phyloP scores from a whole-genome alignment of 495 filamentous ascomycete genomes.

The Copromyces sp. region DNA sequence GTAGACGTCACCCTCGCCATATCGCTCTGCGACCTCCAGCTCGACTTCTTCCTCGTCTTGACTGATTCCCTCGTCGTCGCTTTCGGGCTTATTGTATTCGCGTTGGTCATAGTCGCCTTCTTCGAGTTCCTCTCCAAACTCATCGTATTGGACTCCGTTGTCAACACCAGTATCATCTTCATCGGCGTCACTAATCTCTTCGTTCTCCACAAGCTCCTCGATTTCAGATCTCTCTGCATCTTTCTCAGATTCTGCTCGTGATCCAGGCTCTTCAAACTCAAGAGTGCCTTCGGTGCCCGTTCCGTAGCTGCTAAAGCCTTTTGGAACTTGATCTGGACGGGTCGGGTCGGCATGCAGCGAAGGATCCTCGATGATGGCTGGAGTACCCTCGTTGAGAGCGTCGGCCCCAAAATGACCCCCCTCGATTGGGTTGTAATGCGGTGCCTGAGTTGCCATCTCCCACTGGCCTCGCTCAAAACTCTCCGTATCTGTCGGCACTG shows the following conservation, averaged over 20 bases:
- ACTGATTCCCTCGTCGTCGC: slow-evolving; percentile 25
- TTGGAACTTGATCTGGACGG: slow-evolving; percentile 7
- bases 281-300: not conserved
- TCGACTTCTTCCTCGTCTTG: slow-evolving; percentile 32
- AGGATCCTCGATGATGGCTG: slow-evolving; percentile 1
- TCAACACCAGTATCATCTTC: slow-evolving; percentile 11
- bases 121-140: slow-evolving; percentile 17
- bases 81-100: slow-evolving; percentile 12
- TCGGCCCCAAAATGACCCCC: slow-evolving; percentile 15
- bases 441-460: slow-evolving; percentile 15
- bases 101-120: slow-evolving; percentile 24
- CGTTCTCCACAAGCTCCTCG: slow-evolving; percentile 8
- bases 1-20: slow-evolving; percentile 30
- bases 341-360: slow-evolving; percentile 5
- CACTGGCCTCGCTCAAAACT: slow-evolving; percentile 13
- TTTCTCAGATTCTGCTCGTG: not conserved
- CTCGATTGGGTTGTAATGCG: slow-evolving; percentile 17
- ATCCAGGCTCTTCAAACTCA: not conserved
- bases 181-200: not conserved
- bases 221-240: not conserved
- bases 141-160: slow-evolving; percentile 13
- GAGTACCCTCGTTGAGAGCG: slow-evolving; percentile 12
- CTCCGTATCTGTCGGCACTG: slow-evolving; percentile 6
- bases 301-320: slow-evolving; percentile 21
- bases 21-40: slow-evolving; percentile 24